Percentiles rank a stretch among this genome's conserved stretches.
Evolutionary conservation across 768 basidiomycete genomes (phyloP).

Genomic region (Russula foetens): DNA sequence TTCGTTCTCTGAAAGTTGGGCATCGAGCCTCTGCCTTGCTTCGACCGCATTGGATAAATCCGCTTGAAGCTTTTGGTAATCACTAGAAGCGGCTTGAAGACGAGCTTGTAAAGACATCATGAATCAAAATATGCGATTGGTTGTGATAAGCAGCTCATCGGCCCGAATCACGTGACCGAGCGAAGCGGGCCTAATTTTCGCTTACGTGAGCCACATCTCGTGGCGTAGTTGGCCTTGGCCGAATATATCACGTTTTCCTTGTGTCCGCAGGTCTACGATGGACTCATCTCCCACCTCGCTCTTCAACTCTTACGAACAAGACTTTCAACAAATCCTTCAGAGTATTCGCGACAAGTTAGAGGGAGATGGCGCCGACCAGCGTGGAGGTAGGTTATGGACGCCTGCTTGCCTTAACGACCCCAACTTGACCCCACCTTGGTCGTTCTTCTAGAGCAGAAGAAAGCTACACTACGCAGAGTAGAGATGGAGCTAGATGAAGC

Average conservation of each 20-base stretch:
- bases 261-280: conserved; percentile 36
- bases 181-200: neutral
- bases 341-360: conserved; percentile 75
- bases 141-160: neutral
- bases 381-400: conserved; percentile 48
- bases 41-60: conserved; percentile 71
- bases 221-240: no score
- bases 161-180: neutral
- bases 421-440: neutral
- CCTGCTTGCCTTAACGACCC: neutral
- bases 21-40: conserved; percentile 78
- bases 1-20: conserved; percentile 88
- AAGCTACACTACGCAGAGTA: conserved; percentile 69
- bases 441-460: conserved; percentile 58
- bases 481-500: conserved; percentile 98
- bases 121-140: no score
- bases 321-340: conserved; percentile 76
- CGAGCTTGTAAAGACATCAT: conserved; percentile 48
- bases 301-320: conserved; percentile 90
- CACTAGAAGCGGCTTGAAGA: conserved; percentile 60
- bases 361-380: conserved; percentile 53
- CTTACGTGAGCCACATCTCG: no score
- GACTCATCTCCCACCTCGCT: conserved; percentile 76
- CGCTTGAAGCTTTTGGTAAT: conserved; percentile 74
- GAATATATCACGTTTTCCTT: no score